Evolutionary conservation across 306 rosid genomes (phyloP).

Genomic region (Quercus dentata): DNA sequence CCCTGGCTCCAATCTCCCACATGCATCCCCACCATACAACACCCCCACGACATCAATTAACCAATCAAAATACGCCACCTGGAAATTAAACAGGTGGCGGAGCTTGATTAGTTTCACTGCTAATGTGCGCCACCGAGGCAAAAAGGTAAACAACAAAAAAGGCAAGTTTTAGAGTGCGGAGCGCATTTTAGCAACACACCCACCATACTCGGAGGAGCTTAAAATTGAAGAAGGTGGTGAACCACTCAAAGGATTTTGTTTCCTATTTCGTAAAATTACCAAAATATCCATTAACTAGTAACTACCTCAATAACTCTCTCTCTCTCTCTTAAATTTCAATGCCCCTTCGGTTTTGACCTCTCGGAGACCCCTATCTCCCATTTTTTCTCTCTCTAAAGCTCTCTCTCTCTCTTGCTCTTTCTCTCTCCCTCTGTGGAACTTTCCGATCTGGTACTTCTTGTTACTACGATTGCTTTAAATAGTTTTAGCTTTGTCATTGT

Average conservation of each 20-base stretch:
- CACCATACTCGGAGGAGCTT: conserved; percentile 35
- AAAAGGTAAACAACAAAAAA: conserved; percentile 14
- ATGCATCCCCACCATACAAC: neutral
- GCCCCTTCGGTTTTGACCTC: conserved; percentile 34
- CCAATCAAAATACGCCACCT: neutral
- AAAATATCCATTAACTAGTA: conserved; percentile 11
- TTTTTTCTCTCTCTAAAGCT: neutral
- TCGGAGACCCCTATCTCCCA: conserved; percentile 27
- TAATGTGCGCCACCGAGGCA: conserved; percentile 25
- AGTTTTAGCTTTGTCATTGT: neutral
- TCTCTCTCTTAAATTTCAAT: conserved; percentile 15
- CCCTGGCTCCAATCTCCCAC: neutral
- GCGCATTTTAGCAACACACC: conserved; percentile 32
- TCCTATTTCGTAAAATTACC: neutral
- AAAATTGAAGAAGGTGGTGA: conserved; percentile 26
- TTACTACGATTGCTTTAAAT: neutral
- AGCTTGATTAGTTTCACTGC: neutral
- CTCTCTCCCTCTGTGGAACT: conserved; percentile 4
- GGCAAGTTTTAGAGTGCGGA: neutral
- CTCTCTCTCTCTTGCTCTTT: neutral
- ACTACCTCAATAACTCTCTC: conserved; percentile 10
- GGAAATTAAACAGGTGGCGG: neutral
- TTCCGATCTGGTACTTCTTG: conserved; percentile 43
- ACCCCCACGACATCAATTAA: too few species aligned
- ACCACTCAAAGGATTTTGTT: conserved; percentile 18